phyloP scores from a whole-genome alignment of 108 stramenopile species.

The Pseudonitzschia delicatissima region DNA sequence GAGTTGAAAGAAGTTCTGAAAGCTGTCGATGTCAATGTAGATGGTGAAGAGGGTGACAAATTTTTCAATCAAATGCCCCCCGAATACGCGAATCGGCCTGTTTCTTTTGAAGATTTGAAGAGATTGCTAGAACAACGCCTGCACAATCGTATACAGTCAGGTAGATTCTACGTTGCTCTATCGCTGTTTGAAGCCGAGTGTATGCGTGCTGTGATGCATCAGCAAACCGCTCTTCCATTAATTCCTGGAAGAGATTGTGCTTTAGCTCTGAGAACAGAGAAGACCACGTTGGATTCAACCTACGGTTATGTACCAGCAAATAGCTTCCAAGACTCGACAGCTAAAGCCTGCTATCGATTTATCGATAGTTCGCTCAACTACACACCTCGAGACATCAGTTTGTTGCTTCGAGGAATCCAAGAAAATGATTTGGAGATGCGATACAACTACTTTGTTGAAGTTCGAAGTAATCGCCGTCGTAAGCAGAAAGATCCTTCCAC shows the following conservation, averaged over 20 bases:
- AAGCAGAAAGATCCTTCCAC: slow-evolving; percentile 90
- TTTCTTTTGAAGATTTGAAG: slow-evolving; percentile 87
- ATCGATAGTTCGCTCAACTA: slow-evolving; percentile 94
- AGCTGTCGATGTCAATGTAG: slow-evolving; percentile 92
- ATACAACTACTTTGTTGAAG: slow-evolving; percentile 92
- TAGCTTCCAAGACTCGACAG: slow-evolving; percentile 85
- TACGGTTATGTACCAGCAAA: slow-evolving; percentile 80
- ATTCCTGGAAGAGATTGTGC: slow-evolving; percentile 79
- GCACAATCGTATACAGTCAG: slow-evolving; percentile 88
- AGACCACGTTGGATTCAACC: slow-evolving; percentile 78
- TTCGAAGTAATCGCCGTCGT: slow-evolving; percentile 91
- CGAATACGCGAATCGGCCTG: slow-evolving; percentile 38
- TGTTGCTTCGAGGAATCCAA: slow-evolving; percentile 91
- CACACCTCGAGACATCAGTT: slow-evolving; percentile 81
- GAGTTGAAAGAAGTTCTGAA: slow-evolving; percentile 88
- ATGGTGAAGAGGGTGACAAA: slow-evolving; percentile 76
- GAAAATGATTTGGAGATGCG: slow-evolving; percentile 82
- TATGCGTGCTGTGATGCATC: slow-evolving; percentile 91
- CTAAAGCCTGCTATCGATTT: slow-evolving; percentile 92
- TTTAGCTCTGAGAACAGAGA: slow-evolving; percentile 77
- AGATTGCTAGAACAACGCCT: slow-evolving; percentile 82
- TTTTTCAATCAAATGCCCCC: slow-evolving; percentile 75
- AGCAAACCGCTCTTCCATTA: slow-evolving; percentile 63
- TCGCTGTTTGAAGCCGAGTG: slow-evolving; percentile 95
- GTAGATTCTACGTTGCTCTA: slow-evolving; percentile 92